Evolutionary conservation across 1,139 yeast genomes (phyloP), one percentile per base, ranked within the genome.

Genomic region (Hansenula sp.): DNA sequence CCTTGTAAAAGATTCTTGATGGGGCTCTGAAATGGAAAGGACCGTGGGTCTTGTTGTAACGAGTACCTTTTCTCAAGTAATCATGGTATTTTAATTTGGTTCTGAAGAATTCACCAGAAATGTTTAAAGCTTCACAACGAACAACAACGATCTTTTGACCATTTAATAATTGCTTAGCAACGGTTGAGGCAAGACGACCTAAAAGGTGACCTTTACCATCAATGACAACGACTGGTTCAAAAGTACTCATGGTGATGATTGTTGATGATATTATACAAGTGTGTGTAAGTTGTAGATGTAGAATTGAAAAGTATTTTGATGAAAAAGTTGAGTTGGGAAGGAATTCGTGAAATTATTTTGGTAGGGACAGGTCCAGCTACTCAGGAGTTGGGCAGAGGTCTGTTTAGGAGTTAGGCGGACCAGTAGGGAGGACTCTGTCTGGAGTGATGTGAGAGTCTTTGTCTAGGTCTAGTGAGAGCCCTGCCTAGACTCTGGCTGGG

Each of bases 1-100:
- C 97, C 86, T 92, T 92, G 94, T 89, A 90, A 77, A 92, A 88
- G 76, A 92, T 89, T 80, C 97, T 89, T 55, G 97, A 89, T 73
- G 98, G 99, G 55, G 99, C 99, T 79, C 97, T 92, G 96, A 92
- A 92, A 74, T 92, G 99, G 97, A 92, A 94, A 69, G 97, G 97
- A 79, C 98, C 99, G 73, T 89, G 87, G 65, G 81, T 83, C 79
- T 89, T 89, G 95, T 92, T 92, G 92, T 74, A 92, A 79, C 96
- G 87, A 70, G 98, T 88, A 64, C 95, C 86, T 83, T 92, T 92
- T 84, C 98, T 90, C 75, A 92, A 86, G 90, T 90, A 92, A 73
- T 95, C 98, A 75, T 90, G 97, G 92, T 88, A 92, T 87, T 92
- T 92, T 75, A 90, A 84, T 80, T 92, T 92, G 84, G 92, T 89